phyloP scores from a whole-genome alignment of 352 stramenopile genomes.

The Elongisporangium anandrum region DNA sequence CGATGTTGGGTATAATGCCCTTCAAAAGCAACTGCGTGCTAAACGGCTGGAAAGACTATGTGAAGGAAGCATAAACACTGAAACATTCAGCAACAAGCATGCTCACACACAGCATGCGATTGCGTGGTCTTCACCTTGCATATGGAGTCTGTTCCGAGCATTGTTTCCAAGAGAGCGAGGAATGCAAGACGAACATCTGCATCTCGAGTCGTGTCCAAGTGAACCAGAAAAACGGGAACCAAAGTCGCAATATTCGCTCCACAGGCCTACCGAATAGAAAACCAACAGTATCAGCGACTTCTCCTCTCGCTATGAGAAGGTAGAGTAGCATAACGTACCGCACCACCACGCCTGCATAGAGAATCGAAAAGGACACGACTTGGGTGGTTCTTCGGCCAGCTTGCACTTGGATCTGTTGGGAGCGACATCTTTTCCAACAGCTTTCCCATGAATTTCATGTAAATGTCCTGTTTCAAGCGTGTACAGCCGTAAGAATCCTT shows the following conservation, averaged over 20 bases:
- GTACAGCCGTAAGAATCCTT: neutral
- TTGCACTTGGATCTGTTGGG: slow-evolving; percentile 21
- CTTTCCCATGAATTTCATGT: slow-evolving; percentile 42
- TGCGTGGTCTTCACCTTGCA: slow-evolving; percentile 29
- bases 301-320: too few relatives aligned
- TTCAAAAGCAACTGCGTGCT: slow-evolving; percentile 59
- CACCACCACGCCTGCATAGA: slow-evolving; percentile 56
- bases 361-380: slow-evolving; percentile 75
- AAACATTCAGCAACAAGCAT: neutral
- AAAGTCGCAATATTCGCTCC: slow-evolving; percentile 49
- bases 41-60: slow-evolving; percentile 62
- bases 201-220: slow-evolving; percentile 62
- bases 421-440: slow-evolving; percentile 53
- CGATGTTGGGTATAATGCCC: slow-evolving; percentile 86
- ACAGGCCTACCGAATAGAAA: slow-evolving; percentile 39
- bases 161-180: slow-evolving; percentile 80
- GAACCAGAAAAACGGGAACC: slow-evolving; percentile 56
- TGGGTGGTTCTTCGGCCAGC: slow-evolving; percentile 62
- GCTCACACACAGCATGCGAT: neutral
- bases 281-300: slow-evolving; percentile 1
- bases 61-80: neutral
- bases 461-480: slow-evolving; percentile 36
- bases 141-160: slow-evolving; percentile 56
- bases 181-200: slow-evolving; percentile 76
- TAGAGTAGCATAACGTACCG: slow-evolving; percentile 36